Percentiles rank a stretch among this genome's conserved stretches.
Conservation (phyloP, 345 rosid genomes). For the Melastoma malabathricum region DNA sequence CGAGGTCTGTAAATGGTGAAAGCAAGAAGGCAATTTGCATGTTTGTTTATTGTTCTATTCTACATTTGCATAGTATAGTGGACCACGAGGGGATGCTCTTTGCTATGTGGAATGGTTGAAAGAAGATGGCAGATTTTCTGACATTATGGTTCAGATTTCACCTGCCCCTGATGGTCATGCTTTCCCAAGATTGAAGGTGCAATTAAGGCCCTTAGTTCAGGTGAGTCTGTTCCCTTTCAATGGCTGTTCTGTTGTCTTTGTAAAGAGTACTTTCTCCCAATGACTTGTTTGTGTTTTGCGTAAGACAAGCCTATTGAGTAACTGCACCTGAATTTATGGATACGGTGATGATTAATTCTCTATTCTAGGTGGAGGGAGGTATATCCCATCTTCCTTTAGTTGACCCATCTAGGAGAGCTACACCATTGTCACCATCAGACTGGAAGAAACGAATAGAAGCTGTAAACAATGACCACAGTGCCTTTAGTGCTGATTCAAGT, state of each 20-base stretch:
- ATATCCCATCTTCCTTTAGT: conserved; percentile 72
- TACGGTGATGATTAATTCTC: conserved; percentile 2
- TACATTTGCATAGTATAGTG: conserved; percentile 55
- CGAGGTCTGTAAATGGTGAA: not conserved
- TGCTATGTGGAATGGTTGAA: conserved; percentile 74
- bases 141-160: conserved; percentile 70
- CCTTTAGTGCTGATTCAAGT: conserved; percentile 21
- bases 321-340: not conserved
- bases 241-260: not conserved
- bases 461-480: conserved; percentile 12
- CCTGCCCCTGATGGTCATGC: conserved; percentile 69
- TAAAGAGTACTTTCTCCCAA: not conserved
- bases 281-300: not conserved
- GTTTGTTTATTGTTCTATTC: conserved; percentile 3
- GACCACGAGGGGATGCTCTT: conserved; percentile 63
- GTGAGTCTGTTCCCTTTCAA: conserved; percentile 23
- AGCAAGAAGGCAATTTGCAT: not conserved
- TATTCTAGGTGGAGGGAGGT: conserved; percentile 64
- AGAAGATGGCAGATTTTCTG: conserved; percentile 52
- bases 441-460: conserved; percentile 65
- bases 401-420: conserved; percentile 62
- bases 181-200: conserved; percentile 75
- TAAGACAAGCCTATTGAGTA: not conserved
- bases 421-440: conserved; percentile 59
- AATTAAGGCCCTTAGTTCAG: conserved; percentile 86